Percentiles rank a stretch among this genome's conserved stretches.
Evolutionary conservation across 768 basidiomycete species (phyloP).

Genomic region (Boletus speciosus): DNA sequence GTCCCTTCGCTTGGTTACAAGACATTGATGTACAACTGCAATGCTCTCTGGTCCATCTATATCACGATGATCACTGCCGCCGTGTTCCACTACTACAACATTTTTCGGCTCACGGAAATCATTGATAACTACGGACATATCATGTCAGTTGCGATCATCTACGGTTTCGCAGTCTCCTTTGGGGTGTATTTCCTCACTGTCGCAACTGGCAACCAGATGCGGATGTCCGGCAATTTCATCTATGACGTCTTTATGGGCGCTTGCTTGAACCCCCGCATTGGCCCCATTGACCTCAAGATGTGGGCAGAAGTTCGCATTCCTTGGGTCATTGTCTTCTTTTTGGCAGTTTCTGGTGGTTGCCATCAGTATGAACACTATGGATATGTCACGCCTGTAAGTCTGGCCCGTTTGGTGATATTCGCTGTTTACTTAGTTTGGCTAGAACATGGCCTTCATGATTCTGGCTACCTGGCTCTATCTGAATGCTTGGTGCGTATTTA

Average conservation of each 20-base stretch:
- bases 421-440: background rate
- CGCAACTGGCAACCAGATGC: conserved; percentile 71
- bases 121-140: conserved; percentile 95
- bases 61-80: conserved; percentile 73
- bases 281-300: conserved; percentile 94
- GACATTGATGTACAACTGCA: conserved; percentile 94
- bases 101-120: conserved; percentile 90
- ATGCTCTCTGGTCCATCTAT: conserved; percentile 84
- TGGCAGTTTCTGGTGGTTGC: conserved; percentile 87
- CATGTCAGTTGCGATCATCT: conserved; percentile 94
- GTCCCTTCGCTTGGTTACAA: conserved; percentile 93
- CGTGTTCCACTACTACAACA: conserved; percentile 68
- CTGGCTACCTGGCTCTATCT: conserved; percentile 95
- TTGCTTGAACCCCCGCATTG: conserved; percentile 88
- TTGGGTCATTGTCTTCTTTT: conserved; percentile 94
- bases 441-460: conserved; percentile 98
- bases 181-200: conserved; percentile 79
- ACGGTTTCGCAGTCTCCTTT: conserved; percentile 78
- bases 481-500: conserved; percentile 73
- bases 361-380: conserved; percentile 94
- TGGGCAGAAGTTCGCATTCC: conserved; percentile 97
- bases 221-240: conserved; percentile 93
- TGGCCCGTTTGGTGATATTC: background rate
- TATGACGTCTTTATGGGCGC: conserved; percentile 99
- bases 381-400: conserved; percentile 82